Evolutionary conservation across 2,329 filamentous ascomycete genomes (phyloP).

Genomic region (Scedosporium boydii): DNA sequence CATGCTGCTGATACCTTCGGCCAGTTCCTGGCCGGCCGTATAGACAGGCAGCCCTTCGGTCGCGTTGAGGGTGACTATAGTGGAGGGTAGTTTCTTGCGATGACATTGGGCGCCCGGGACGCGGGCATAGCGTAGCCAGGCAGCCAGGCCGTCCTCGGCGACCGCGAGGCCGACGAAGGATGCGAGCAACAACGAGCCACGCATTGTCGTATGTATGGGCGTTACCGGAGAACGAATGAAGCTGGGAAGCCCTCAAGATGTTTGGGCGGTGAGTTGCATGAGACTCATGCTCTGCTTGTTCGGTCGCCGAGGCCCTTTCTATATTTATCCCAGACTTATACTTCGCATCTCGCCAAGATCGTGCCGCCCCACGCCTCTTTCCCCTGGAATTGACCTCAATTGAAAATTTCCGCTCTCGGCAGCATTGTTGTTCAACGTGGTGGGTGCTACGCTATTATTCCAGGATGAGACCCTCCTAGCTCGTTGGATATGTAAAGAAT

Average conservation of each 20-base stretch:
- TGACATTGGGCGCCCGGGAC: constrained; percentile 24
- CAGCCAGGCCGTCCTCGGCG: constrained; percentile 52
- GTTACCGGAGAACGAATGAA: not conserved
- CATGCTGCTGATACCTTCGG: constrained; percentile 47
- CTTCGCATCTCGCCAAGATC: too few species aligned
- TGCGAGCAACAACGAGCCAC: constrained; percentile 17
- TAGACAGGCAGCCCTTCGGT: constrained; percentile 46
- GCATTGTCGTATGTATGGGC: constrained; percentile 15
- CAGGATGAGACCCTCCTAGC: too few species aligned
- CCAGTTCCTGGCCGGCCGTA: constrained; percentile 49
- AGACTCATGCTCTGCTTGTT: too few species aligned
- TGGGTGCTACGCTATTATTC: too few species aligned
- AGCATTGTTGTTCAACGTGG: too few species aligned
- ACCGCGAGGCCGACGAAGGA: constrained; percentile 23
- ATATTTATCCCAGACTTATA: too few species aligned
- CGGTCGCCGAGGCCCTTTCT: too few species aligned
- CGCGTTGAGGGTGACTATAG: constrained; percentile 43
- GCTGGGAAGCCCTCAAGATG: not conserved
- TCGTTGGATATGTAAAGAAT: too few species aligned
- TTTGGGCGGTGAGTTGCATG: not conserved
- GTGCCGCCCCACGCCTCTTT: too few species aligned
- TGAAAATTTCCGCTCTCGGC: too few species aligned
- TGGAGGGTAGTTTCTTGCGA: constrained; percentile 31
- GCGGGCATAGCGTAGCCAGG: constrained; percentile 56
- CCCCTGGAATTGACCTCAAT: too few species aligned